These are phyloP conservation scores for Chaetomium tenue DNA, from an alignment of 495 filamentous ascomycete genomes.

Conservation along the genomic window DNA sequence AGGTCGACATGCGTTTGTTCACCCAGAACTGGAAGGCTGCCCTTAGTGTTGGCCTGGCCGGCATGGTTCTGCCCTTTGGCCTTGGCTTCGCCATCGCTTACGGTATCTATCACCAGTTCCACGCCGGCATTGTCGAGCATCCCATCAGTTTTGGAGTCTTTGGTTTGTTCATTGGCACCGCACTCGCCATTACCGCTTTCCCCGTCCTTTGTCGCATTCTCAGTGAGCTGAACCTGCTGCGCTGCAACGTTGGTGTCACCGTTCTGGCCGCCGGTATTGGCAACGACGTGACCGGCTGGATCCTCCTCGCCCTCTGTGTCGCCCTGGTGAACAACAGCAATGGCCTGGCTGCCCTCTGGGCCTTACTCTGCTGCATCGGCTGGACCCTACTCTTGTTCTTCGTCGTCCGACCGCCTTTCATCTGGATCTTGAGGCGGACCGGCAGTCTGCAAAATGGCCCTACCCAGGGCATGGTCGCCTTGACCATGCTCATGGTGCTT, in stretches of 20 bases:
- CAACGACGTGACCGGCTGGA: slow-evolving; percentile 90
- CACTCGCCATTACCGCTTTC: slow-evolving; percentile 94
- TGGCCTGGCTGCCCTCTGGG: slow-evolving; percentile 83
- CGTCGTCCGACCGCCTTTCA: slow-evolving; percentile 72
- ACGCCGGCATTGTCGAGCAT: slow-evolving; percentile 52
- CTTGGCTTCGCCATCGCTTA: slow-evolving; percentile 73
- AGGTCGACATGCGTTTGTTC: slow-evolving; percentile 80
- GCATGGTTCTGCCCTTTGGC: slow-evolving; percentile 79
- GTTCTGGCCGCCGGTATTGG: slow-evolving; percentile 91
- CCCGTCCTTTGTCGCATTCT: slow-evolving; percentile 93
- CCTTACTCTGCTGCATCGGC: slow-evolving; percentile 71
- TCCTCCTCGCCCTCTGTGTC: slow-evolving; percentile 90
- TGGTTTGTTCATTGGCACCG: slow-evolving; percentile 90
- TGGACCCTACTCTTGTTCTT: slow-evolving; percentile 78
- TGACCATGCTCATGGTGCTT: slow-evolving; percentile 78
- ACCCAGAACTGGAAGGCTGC: slow-evolving; percentile 85
- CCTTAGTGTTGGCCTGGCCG: slow-evolving; percentile 73
- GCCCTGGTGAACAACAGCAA: slow-evolving; percentile 85
- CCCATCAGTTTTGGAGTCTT: slow-evolving; percentile 75
- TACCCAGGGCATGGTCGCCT: slow-evolving; percentile 76
- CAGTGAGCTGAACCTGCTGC: slow-evolving; percentile 84
- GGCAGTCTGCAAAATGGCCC: slow-evolving; percentile 88
- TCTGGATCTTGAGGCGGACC: slow-evolving; percentile 68
- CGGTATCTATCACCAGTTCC: slow-evolving; percentile 81
- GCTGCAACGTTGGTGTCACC: slow-evolving; percentile 82